A percentile compares a stretch with the other conserved stretches of the same genome.
Conservation (phyloP, 208 protist genomes). For the Leishmania mexicana region DNA sequence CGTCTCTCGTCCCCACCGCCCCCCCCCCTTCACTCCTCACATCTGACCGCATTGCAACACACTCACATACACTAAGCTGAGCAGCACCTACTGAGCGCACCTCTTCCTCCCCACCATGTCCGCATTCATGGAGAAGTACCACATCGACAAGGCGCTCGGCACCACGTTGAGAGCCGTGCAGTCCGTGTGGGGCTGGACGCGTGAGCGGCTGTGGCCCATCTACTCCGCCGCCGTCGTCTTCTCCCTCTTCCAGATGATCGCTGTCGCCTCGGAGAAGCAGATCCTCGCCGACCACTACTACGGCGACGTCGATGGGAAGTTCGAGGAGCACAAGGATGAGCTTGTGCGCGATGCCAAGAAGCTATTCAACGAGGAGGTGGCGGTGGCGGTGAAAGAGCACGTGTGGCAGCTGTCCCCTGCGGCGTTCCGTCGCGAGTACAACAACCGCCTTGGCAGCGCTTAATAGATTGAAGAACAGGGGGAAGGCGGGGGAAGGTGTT, state of each 20-base stretch:
- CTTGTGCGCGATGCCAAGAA: conserved; percentile 57
- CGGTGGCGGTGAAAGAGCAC: conserved; percentile 78
- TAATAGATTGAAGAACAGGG: neutral
- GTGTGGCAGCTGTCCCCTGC: conserved; percentile 76
- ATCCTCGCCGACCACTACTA: conserved; percentile 85
- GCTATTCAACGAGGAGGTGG: conserved; percentile 83
- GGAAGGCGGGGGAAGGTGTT: neutral
- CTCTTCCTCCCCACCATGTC: conserved; percentile 32
- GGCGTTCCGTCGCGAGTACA: conserved; percentile 70
- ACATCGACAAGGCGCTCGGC: conserved; percentile 37
- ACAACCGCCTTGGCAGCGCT: conserved; percentile 42
- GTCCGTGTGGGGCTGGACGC: conserved; percentile 53
- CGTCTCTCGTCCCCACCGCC: neutral
- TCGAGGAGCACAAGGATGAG: conserved; percentile 42
- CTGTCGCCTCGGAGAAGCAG: conserved; percentile 81
- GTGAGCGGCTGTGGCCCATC: conserved; percentile 78
- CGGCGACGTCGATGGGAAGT: conserved; percentile 37
- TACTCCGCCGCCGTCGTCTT: conserved; percentile 76
- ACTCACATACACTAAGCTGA: neutral
- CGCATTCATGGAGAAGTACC: conserved; percentile 49
- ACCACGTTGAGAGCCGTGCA: conserved; percentile 28
- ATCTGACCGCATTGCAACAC: neutral
- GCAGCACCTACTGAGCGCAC: neutral
- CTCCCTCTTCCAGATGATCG: conserved; percentile 79
- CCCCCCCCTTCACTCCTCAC: neutral